Conservation (phyloP, 2,329 filamentous ascomycete species). For the Eurotiales sp. region DNA sequence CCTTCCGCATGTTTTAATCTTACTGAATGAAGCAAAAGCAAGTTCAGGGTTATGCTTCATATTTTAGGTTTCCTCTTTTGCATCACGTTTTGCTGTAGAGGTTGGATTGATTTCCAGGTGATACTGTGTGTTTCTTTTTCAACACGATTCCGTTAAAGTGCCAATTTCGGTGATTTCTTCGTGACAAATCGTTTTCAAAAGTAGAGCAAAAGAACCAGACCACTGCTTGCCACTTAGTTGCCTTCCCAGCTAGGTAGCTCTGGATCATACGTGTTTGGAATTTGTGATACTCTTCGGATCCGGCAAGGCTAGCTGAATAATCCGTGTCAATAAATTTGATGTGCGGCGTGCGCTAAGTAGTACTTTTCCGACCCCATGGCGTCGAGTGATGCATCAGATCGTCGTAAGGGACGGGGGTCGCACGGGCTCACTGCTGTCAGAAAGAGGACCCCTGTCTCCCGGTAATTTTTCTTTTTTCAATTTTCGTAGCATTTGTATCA, state of each 20-base stretch:
- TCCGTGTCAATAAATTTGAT: conserved; percentile 5
- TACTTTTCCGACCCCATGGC: neutral
- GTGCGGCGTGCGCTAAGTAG: no score
- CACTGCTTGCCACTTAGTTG: no score
- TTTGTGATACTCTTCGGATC: neutral
- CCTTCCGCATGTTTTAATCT: neutral
- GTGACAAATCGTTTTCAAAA: neutral
- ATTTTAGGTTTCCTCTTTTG: neutral
- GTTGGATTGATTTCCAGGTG: neutral
- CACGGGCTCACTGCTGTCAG: conserved; percentile 9
- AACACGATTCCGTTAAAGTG: neutral
- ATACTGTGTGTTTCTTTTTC: neutral
- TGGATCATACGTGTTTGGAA: neutral
- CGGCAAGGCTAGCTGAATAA: neutral
- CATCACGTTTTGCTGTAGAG: neutral
- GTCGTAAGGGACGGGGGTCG: conserved; percentile 3
- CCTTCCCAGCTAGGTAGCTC: neutral
- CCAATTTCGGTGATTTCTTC: neutral
- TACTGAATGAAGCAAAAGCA: neutral
- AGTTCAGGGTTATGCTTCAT: neutral
- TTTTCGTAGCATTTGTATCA: neutral
- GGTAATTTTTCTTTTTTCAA: neutral
- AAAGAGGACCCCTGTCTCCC: neutral
- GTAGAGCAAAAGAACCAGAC: no score
- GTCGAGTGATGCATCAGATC: conserved; percentile 12